Percentiles rank a stretch among this genome's conserved stretches.
phyloP scores from a whole-genome alignment of 495 filamentous ascomycete genomes.

The Pseudotulostoma volvatum region DNA sequence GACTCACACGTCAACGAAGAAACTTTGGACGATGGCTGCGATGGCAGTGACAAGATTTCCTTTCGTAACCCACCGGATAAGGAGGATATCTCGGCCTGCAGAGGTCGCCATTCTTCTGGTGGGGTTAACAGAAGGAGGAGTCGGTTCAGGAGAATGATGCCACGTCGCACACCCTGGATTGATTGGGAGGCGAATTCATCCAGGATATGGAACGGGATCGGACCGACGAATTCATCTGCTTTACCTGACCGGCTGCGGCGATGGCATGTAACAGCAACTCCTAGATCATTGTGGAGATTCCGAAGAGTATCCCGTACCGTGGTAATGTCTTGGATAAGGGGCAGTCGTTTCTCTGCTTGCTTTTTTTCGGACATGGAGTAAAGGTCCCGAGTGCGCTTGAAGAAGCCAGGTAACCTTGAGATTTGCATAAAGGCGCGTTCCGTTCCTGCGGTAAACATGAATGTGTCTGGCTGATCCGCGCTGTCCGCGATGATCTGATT shows the following conservation, averaged over 20 bases:
- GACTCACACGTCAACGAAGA: too few relatives aligned
- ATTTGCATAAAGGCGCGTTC: conserved; percentile 16
- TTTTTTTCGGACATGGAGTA: conserved; percentile 1
- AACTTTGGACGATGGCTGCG: too few relatives aligned
- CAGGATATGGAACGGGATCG: conserved; percentile 14
- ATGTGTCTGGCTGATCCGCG: conserved; percentile 16
- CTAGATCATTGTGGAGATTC: conserved; percentile 15
- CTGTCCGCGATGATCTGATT: conserved; percentile 14
- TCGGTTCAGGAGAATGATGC: conserved; percentile 14
- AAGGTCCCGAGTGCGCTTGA: conserved; percentile 12
- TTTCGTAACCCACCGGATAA: too few relatives aligned
- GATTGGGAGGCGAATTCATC: conserved; percentile 13
- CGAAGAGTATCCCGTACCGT: conserved; percentile 13
- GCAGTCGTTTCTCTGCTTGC: conserved; percentile 2
- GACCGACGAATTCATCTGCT: conserved; percentile 12
- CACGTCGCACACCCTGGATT: conserved; percentile 12
- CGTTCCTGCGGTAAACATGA: conserved; percentile 15
- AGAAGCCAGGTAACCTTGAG: conserved; percentile 13
- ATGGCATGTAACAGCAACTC: conserved; percentile 12
- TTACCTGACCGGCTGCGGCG: too few relatives aligned
- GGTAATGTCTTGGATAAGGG: conserved; percentile 9
- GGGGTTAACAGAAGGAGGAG: conserved; percentile 14
- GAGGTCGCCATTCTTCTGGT: too few relatives aligned
- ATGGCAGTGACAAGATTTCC: too few relatives aligned
- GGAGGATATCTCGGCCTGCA: too few relatives aligned